phyloP scores from a whole-genome alignment of 768 basidiomycete genomes.

The Termitomyces sp. region DNA sequence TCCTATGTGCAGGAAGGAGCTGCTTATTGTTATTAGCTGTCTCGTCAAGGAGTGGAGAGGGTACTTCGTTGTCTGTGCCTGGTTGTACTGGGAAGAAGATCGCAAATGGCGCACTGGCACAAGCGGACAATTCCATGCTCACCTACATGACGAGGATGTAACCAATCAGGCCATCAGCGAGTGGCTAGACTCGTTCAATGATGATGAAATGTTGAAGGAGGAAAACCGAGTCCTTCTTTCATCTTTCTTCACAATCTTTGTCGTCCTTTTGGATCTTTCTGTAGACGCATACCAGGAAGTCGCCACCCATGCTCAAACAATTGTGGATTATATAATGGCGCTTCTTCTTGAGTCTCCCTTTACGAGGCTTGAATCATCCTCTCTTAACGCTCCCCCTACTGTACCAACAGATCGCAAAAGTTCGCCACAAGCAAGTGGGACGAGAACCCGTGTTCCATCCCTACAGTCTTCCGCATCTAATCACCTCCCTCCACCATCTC shows the following conservation, averaged over 20 bases:
- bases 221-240: conserved; percentile 81
- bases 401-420: conserved; percentile 30
- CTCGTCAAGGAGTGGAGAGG: conserved; percentile 96
- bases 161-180: conserved; percentile 67
- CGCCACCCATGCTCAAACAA: conserved; percentile 82
- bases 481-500: conserved; percentile 39
- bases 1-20: conserved; percentile 94
- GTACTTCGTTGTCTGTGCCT: conserved; percentile 93
- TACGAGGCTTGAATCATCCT: conserved; percentile 61
- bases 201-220: conserved; percentile 59
- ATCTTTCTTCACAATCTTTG: conserved; percentile 93
- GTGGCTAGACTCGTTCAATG: conserved; percentile 70
- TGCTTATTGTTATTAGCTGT: conserved; percentile 86
- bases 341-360: conserved; percentile 88
- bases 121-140: conserved; percentile 23
- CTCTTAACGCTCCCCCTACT: conserved; percentile 48
- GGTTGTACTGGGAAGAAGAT: conserved; percentile 95
- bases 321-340: conserved; percentile 90
- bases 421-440: conserved; percentile 30
- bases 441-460: conserved; percentile 42
- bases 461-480: conserved; percentile 42
- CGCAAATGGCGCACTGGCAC: conserved; percentile 48
- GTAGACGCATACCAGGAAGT: conserved; percentile 93
- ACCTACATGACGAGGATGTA: conserved; percentile 59
- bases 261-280: conserved; percentile 82